Evolutionary conservation across 1,139 yeast genomes (phyloP), one percentile per base, ranked within the genome.

Genomic region (Protomyces inundatus): DNA sequence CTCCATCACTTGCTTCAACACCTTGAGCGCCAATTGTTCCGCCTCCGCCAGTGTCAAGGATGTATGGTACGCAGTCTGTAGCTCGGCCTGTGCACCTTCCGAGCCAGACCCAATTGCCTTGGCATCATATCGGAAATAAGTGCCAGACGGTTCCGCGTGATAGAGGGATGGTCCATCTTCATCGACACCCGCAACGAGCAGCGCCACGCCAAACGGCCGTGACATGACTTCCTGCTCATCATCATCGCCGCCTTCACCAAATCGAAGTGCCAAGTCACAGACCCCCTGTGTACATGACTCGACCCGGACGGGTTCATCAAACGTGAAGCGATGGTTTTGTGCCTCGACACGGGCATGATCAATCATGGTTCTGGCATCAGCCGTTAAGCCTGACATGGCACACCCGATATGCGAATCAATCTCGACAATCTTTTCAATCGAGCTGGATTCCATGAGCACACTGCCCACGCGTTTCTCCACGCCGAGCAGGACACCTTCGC

Each of bases 91-190:
- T 1, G 99, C 99, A 68, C 98, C 98, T 76, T 95, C 99, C 23
- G 96, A 88, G 36, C 99, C 99, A 1, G 97, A 89, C 9, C 99
- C 99, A 73, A 95, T 95, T 10, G 98, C 98, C 77, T 93, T 95
- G 54, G 98, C 99, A 73, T 93, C 97, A 75, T 93, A 95, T 76
- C 95, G 84, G 79, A 93, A 95, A 72, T 90, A 95, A 1, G 99
- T 93, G 67, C 99, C 99, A 16, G 97, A 88, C 51, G 99, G 98
- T 77, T 95, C 99, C n/a, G 98, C 97, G 74, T 95, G 98, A 75
- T 88, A 88, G 73, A 95, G 82, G 77, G 93, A 98, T 62, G 97
- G 97, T 0, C 98, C 98, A 72, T 89, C 87, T 71, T 90, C 95
- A 77, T 93, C 98, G 70, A 86, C 82, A 59, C 99, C 99, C 6